Evolutionary conservation across 1,139 yeast species (phyloP).

Genomic region (Taphrina confusa): DNA sequence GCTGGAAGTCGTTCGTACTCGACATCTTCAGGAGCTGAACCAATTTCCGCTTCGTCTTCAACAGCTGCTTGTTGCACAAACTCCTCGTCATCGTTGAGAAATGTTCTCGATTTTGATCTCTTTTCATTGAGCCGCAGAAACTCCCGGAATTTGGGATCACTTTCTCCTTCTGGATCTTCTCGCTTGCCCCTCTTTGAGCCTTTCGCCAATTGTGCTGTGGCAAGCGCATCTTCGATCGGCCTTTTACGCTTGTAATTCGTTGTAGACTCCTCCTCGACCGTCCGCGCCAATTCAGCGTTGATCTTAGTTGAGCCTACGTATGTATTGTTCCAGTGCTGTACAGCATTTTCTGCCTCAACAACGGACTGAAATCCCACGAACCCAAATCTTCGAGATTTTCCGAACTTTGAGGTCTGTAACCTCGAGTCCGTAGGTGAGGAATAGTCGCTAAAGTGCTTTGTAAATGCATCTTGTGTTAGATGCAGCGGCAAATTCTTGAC

Average conservation of each 20-base stretch:
- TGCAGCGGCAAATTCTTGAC: constrained; percentile 91
- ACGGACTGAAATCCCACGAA: constrained; percentile 78
- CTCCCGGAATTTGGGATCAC: constrained; percentile 73
- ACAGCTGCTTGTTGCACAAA: constrained; percentile 35
- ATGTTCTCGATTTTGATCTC: constrained; percentile 60
- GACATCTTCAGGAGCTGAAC: constrained; percentile 42
- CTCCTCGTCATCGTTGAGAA: constrained; percentile 69
- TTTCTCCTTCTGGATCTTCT: constrained; percentile 21
- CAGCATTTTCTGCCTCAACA: constrained; percentile 77
- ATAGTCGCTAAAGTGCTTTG: constrained; percentile 67
- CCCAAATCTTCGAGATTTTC: constrained; percentile 90
- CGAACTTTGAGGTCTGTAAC: constrained; percentile 69
- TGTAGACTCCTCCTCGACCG: constrained; percentile 21
- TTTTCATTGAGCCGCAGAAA: constrained; percentile 83
- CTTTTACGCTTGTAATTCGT: constrained; percentile 34
- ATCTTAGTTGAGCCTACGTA: constrained; percentile 81
- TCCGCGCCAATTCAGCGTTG: constrained; percentile 77
- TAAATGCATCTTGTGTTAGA: constrained; percentile 72
- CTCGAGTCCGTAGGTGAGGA: constrained; percentile 77
- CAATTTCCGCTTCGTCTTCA: constrained; percentile 39
- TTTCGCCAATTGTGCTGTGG: constrained; percentile 56
- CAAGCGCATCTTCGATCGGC: constrained; percentile 66
- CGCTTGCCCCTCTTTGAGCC: constrained; percentile 7
- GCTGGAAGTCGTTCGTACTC: constrained; percentile 42
- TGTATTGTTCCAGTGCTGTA: constrained; percentile 69